Evolutionary conservation across 2,329 filamentous ascomycete genomes (phyloP).

Genomic region (Verticillium nubilum): DNA sequence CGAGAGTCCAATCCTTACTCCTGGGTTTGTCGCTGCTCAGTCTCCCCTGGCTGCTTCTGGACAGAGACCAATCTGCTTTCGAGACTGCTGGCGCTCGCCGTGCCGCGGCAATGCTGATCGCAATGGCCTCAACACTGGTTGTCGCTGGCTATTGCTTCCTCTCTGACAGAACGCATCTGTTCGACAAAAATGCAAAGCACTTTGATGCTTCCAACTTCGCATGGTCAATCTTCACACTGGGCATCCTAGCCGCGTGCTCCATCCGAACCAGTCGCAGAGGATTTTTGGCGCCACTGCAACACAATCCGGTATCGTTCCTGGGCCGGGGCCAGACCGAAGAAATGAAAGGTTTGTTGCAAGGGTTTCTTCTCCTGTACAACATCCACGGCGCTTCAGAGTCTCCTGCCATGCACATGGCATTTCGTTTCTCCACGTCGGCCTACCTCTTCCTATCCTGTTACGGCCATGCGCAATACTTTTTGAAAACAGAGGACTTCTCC

Average conservation of each 20-base stretch:
- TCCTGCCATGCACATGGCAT: conserved; percentile 47
- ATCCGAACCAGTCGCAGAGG: background rate
- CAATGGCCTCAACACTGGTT: conserved; percentile 18
- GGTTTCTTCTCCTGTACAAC: conserved; percentile 46
- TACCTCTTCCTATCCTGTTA: conserved; percentile 61
- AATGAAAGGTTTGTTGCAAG: conserved; percentile 63
- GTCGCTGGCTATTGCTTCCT: conserved; percentile 39
- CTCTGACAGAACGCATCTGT: conserved; percentile 47
- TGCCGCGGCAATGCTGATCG: conserved; percentile 16
- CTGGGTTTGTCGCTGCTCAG: conserved; percentile 12
- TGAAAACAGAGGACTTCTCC: conserved; percentile 52
- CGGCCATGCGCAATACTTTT: conserved; percentile 55
- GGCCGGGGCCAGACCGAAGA: conserved; percentile 55
- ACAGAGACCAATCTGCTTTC: conserved; percentile 8
- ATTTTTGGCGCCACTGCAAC: background rate
- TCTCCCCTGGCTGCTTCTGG: conserved; percentile 6
- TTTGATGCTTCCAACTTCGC: conserved; percentile 25
- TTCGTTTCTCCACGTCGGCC: conserved; percentile 47
- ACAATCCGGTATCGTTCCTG: conserved; percentile 21
- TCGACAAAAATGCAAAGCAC: conserved; percentile 45
- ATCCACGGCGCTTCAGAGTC: conserved; percentile 44
- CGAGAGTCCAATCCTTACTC: conserved; percentile 17
- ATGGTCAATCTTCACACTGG: conserved; percentile 13
- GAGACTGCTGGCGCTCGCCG: conserved; percentile 17
- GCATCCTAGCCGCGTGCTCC: conserved; percentile 14